phyloP scores from a whole-genome alignment of 495 filamentous ascomycete species.

The Amniculicola lignicola region DNA sequence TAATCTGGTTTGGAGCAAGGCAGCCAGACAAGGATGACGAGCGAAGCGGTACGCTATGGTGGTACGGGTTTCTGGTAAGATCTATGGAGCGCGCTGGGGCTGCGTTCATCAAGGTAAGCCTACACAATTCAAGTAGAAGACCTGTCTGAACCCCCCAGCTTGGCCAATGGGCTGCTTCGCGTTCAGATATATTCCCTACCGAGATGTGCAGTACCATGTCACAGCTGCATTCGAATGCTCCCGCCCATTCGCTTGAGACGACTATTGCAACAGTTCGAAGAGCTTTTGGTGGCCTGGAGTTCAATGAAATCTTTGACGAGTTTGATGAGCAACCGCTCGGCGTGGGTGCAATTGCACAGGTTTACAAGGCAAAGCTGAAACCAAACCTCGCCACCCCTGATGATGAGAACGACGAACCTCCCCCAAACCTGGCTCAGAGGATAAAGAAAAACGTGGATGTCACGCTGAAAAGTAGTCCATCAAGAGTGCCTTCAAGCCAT shows the following conservation, averaged over 20 bases:
- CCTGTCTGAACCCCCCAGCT: conserved; percentile 53
- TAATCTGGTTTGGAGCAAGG: conserved; percentile 71
- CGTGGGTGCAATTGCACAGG: conserved; percentile 95
- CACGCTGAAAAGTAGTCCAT: conserved; percentile 78
- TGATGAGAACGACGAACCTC: conserved; percentile 51
- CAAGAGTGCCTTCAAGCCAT: conserved; percentile 82
- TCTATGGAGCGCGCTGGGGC: conserved; percentile 93
- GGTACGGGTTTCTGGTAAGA: conserved; percentile 85
- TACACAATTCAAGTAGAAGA: not conserved
- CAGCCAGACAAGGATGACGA: conserved; percentile 62
- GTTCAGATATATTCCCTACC: conserved; percentile 95
- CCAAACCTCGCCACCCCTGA: conserved; percentile 65
- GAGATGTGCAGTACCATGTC: conserved; percentile 94
- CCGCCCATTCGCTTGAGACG: conserved; percentile 77
- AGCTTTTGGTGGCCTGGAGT: conserved; percentile 75
- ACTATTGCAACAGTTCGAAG: conserved; percentile 75
- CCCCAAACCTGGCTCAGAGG: conserved; percentile 58
- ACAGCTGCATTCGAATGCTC: conserved; percentile 88
- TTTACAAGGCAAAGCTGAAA: conserved; percentile 93
- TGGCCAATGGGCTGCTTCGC: conserved; percentile 97
- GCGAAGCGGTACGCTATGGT: conserved; percentile 81
- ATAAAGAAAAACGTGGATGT: conserved; percentile 79
- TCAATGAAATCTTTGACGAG: conserved; percentile 95
- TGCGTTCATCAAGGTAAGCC: conserved; percentile 89
- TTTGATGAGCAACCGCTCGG: conserved; percentile 89